Percentiles rank a stretch among this genome's conserved stretches.
Conservation (phyloP, 1,284 basidiomycete species). For the Somion occarium region DNA sequence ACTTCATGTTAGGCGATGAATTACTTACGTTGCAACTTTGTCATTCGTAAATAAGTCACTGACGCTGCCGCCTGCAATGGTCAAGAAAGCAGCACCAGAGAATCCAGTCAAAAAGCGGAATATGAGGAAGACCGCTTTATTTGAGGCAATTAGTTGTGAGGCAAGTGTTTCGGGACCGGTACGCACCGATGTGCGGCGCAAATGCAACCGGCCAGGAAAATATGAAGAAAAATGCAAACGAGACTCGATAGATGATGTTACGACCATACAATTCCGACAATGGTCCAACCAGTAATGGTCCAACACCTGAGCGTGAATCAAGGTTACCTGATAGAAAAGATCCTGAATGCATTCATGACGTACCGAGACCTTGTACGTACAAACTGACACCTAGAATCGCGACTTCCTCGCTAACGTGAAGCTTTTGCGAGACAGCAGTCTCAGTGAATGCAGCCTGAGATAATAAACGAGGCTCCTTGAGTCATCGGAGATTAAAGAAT, state of each 20-base stretch:
- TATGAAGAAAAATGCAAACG: constrained; percentile 35
- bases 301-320: constrained; percentile 27
- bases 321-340: background rate
- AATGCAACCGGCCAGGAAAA: constrained; percentile 54
- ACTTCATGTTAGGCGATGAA: background rate
- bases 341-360: background rate
- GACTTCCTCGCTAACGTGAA: constrained; percentile 58
- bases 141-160: background rate
- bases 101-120: constrained; percentile 73
- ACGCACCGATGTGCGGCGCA: constrained; percentile 38
- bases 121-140: constrained; percentile 51
- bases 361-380: constrained; percentile 59
- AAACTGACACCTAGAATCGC: constrained; percentile 68
- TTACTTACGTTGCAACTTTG: constrained; percentile 59
- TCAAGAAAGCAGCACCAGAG: constrained; percentile 70
- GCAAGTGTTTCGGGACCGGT: background rate
- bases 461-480: no score
- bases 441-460: constrained; percentile 65
- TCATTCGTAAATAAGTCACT: constrained; percentile 68
- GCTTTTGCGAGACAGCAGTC: constrained; percentile 50
- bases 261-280: constrained; percentile 50
- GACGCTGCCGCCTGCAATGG: constrained; percentile 77
- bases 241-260: constrained; percentile 33
- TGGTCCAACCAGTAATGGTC: constrained; percentile 48
- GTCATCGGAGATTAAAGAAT: no score